Evolutionary conservation across 495 filamentous ascomycete species (phyloP).

Genomic region (Eremomyces bilateralis): DNA sequence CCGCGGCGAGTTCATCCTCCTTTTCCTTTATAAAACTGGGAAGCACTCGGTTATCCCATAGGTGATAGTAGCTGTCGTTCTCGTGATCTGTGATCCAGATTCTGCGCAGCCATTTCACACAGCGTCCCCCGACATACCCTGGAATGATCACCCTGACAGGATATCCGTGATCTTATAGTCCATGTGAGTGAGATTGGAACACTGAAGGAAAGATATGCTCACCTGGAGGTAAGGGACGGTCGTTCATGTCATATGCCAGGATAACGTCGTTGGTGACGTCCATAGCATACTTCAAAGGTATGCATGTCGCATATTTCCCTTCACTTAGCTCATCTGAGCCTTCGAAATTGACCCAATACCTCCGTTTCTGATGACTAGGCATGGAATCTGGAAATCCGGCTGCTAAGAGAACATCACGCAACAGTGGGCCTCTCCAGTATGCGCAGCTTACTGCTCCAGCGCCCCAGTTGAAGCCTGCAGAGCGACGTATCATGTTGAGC

Average conservation of each 20-base stretch:
- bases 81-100: constrained; percentile 37
- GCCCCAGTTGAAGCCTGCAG: constrained; percentile 37
- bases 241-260: constrained; percentile 24
- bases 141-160: constrained; percentile 39
- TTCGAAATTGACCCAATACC: too few species aligned
- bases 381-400: constrained; percentile 25
- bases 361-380: too few species aligned
- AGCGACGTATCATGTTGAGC: constrained; percentile 32
- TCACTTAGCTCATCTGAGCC: too few species aligned
- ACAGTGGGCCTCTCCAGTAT: constrained; percentile 35
- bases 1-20: too few species aligned
- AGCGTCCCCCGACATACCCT: constrained; percentile 36
- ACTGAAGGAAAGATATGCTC: too few species aligned
- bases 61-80: too few species aligned
- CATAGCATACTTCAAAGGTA: constrained; percentile 32
- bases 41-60: too few species aligned
- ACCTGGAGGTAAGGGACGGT: constrained; percentile 26
- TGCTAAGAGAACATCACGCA: constrained; percentile 35
- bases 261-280: constrained; percentile 35
- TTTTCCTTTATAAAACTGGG: too few species aligned
- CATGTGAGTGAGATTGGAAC: too few species aligned
- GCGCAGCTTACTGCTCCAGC: constrained; percentile 37
- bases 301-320: too few species aligned
- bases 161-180: constrained; percentile 40
- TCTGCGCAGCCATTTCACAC: constrained; percentile 42